A percentile compares a stretch with the other conserved stretches of the same genome.
phyloP scores from a whole-genome alignment of 192 early-diverging fungal genomes.

The Rhizoclosmatium sp. region DNA sequence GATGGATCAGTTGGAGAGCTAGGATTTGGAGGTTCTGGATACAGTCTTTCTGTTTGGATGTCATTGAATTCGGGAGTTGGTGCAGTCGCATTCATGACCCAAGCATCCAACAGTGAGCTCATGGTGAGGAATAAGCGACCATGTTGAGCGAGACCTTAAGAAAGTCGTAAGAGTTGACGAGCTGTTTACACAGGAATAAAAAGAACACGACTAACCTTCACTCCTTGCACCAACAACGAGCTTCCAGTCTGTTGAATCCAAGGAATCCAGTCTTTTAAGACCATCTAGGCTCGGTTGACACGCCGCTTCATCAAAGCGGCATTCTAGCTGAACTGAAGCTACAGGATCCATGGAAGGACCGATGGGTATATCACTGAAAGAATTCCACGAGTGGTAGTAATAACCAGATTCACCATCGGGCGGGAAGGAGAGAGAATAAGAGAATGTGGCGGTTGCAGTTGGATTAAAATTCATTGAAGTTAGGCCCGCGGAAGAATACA shows the following conservation, averaged over 20 bases:
- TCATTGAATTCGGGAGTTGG: too few relatives aligned
- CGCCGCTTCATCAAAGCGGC: neutral
- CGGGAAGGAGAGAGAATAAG: slow-evolving; percentile 7
- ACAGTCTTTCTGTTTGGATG: too few relatives aligned
- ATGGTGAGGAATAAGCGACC: slow-evolving; percentile 11
- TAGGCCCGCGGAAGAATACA: neutral
- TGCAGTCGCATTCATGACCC: neutral
- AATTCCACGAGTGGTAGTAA: slow-evolving; percentile 13
- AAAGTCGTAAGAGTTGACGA: too few relatives aligned
- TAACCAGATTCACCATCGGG: neutral
- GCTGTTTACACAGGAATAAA: too few relatives aligned
- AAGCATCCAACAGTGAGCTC: slow-evolving; percentile 16
- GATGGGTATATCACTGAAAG: slow-evolving; percentile 32
- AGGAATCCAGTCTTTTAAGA: too few relatives aligned
- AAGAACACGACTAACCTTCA: too few relatives aligned
- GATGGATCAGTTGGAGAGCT: too few relatives aligned
- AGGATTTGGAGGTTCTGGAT: too few relatives aligned
- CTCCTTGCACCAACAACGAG: too few relatives aligned
- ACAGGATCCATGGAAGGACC: slow-evolving; percentile 45
- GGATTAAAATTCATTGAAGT: neutral
- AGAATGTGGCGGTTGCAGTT: neutral
- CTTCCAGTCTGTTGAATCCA: too few relatives aligned
- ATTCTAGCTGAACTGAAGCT: slow-evolving; percentile 30
- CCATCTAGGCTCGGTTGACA: neutral
- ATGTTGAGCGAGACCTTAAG: neutral